Conservation (phyloP, 2,329 filamentous ascomycete species). For the Penicillium sp. region DNA sequence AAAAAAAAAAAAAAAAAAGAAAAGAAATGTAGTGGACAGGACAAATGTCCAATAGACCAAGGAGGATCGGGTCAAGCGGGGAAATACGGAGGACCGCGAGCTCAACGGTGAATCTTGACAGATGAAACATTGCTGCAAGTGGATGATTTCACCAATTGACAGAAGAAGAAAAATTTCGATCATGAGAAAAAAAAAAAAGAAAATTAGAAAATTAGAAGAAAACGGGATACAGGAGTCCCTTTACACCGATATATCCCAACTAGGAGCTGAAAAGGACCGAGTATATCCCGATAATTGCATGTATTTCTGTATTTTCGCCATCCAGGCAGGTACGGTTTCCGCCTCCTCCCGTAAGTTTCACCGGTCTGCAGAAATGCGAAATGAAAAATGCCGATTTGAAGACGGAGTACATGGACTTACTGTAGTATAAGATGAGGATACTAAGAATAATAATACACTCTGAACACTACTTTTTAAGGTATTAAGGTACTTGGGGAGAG, state of each 20-base stretch:
- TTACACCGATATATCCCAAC: neutral
- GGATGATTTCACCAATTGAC: conserved; percentile 24
- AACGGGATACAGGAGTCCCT: neutral
- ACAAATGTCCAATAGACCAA: too few relatives aligned
- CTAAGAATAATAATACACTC: conserved; percentile 9
- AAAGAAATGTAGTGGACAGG: neutral
- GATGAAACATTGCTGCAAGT: conserved; percentile 11
- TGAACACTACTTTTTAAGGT: too few relatives aligned
- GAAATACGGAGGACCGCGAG: conserved; percentile 26
- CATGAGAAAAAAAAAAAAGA: too few relatives aligned
- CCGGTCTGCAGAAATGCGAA: neutral
- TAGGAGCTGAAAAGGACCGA: neutral
- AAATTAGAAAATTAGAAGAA: neutral
- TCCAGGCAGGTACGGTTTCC: conserved; percentile 22
- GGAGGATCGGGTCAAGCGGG: conserved; percentile 25
- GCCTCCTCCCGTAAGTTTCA: neutral
- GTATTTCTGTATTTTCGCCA: neutral
- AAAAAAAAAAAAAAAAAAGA: conserved; percentile 11
- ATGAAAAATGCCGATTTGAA: neutral
- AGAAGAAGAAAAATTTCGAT: neutral
- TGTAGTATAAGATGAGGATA: neutral
- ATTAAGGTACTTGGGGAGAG: conserved; percentile 2
- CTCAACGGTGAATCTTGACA: neutral
- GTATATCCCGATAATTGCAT: neutral
- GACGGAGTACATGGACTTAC: neutral